Evolutionary conservation across 208 protist genomes (phyloP).

Genomic region (Crithidia thermophila): DNA sequence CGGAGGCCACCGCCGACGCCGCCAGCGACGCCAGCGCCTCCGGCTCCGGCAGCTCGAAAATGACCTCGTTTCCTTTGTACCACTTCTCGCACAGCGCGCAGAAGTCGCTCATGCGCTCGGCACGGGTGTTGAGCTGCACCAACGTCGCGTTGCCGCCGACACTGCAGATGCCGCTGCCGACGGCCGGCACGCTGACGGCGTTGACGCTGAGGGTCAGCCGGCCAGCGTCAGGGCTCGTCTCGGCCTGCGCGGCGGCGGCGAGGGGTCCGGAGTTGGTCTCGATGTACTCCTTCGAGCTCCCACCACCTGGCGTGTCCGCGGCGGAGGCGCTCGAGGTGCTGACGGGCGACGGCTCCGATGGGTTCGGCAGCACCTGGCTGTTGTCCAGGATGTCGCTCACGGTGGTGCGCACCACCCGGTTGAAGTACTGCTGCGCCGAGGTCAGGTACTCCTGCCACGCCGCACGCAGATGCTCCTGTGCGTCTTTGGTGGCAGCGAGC

Average conservation of each 20-base stretch:
- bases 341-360: neutral
- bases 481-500: slow-evolving; percentile 29
- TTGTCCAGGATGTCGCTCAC: slow-evolving; percentile 31
- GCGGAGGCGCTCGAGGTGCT: neutral
- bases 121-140: slow-evolving; percentile 26
- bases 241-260: neutral
- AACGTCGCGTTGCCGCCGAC: slow-evolving; percentile 1
- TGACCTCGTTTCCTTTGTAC: slow-evolving; percentile 59
- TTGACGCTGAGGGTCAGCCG: slow-evolving; percentile 15
- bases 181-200: slow-evolving; percentile 8
- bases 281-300: slow-evolving; percentile 11
- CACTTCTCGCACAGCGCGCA: slow-evolving; percentile 76
- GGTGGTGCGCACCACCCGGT: slow-evolving; percentile 21
- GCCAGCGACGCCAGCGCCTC: slow-evolving; percentile 50
- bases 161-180: slow-evolving; percentile 13
- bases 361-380: neutral
- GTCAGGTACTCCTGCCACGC: slow-evolving; percentile 63
- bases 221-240: neutral
- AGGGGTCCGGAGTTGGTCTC: slow-evolving; percentile 13
- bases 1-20: slow-evolving; percentile 51
- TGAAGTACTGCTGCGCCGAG: slow-evolving; percentile 56
- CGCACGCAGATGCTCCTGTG: slow-evolving; percentile 36
- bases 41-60: slow-evolving; percentile 55
- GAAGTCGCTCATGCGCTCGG: slow-evolving; percentile 80
- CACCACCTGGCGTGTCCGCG: neutral